Evolutionary conservation across 441 rosid genomes (phyloP), one percentile per base, ranked within the genome.

Genomic region (Gossypium gossypioides): DNA sequence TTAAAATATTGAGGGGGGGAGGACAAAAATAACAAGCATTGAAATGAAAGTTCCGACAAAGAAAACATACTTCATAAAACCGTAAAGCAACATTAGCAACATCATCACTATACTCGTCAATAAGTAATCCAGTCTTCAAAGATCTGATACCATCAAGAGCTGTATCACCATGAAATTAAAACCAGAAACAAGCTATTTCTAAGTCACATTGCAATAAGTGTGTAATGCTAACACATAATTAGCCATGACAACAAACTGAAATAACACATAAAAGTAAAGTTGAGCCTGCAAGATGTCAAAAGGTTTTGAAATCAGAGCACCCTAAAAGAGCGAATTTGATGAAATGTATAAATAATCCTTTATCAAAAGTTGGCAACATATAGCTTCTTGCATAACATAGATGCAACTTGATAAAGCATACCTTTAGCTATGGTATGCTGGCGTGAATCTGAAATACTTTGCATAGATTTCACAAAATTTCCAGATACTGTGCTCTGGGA

Each of bases 51-150:
- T 64, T 68, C 63, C 56, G 52, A 59, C 61, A 9, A 73, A 72
- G 19, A 25, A 75, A 75, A 78, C 91, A 76, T 91, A 95, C 97
- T 78, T 71, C 68, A 80, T 87, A 94, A 78, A 88, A 85, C 58
- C 69, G 62, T 74, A 63, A 63, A 66, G 97, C 97, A 75, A 80
- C 79, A 65, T 75, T 62, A 77, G 86, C 83, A 22, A 92, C 71
- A 46, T 83, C 89, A 18, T 77, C 82, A 58, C 88, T 75, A 24
- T 86, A 90, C 78, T 85, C 92, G 78, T 89, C 90, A 75, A 92
- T 88, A 46, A 78, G 86, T 76, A 95, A 78, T 9, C 84, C 93
- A 75, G 81, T 76, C 81, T 80, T 84, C 82, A 91, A 67, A 61
- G 73, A 71, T 79, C 37, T 81, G 82, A 92, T 67, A 63, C 85